Percentiles rank a stretch among this genome's conserved stretches.
Evolutionary conservation across 768 basidiomycete genomes (phyloP).

Genomic region (Leccinum subgranulosum): DNA sequence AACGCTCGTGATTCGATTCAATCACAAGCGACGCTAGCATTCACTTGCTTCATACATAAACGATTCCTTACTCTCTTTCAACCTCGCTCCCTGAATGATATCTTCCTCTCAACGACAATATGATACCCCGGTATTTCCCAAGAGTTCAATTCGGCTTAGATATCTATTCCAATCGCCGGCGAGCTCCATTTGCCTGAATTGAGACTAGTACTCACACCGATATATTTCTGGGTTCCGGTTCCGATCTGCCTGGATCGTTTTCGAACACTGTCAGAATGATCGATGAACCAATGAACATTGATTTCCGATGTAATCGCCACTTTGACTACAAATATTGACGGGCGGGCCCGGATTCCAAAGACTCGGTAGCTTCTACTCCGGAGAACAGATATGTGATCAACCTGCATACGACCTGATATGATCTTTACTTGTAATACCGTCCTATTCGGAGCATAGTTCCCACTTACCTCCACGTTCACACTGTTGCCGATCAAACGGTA

Average conservation of each 20-base stretch:
- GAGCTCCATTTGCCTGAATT: too few species aligned
- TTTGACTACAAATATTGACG: neutral
- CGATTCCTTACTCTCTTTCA: too few species aligned
- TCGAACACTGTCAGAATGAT: neutral
- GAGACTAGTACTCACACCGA: too few species aligned
- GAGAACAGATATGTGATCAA: slow-evolving; percentile 58
- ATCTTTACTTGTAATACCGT: slow-evolving; percentile 1
- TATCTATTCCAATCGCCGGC: too few species aligned
- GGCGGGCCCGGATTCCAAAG: neutral
- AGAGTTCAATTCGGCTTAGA: too few species aligned
- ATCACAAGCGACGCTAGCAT: too few species aligned
- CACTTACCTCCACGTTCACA: slow-evolving; percentile 65
- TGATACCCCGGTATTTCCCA: too few species aligned
- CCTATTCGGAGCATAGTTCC: neutral
- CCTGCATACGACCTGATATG: slow-evolving; percentile 41
- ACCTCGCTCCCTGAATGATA: too few species aligned
- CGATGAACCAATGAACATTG: neutral
- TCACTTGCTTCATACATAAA: too few species aligned
- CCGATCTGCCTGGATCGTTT: slow-evolving; percentile 24
- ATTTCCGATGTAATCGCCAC: neutral
- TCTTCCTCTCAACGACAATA: too few species aligned
- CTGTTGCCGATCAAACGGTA: slow-evolving; percentile 82
- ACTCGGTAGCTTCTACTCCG: neutral
- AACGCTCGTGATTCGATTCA: too few species aligned
- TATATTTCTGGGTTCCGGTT: too few species aligned